Base-by-base conservation (phyloP, 805 yeast species). In the Yarrowia sp. region DNA sequence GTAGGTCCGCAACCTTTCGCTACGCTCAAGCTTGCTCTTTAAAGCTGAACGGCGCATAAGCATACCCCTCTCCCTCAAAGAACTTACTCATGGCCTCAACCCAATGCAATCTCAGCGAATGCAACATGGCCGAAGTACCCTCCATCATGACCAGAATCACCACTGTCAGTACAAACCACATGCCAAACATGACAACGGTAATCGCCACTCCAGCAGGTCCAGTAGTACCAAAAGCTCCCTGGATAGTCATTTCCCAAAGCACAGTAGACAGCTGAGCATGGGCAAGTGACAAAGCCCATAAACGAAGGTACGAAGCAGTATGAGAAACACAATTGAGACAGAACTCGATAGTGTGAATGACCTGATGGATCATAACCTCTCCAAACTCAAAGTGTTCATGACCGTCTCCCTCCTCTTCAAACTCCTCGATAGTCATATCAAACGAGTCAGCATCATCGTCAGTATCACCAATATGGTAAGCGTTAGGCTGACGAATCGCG, bases 21-120 rank as follows among this genome's bases (percentile, higher is more conserved):
- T n/a, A n/a, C n/a, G 28, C 28, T 22, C 28, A 45, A n/a, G 17
- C n/a, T 36, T 44, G 18, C 7, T 47, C 53, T 28, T 58, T 35
- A 33, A 58, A 91, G 2, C 86, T 82, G 74, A 91, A 93, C 14
- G 99, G 98, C 68, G 84, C 85, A 74, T 90, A 95, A 7, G 92
- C 86, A 69, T 86, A 81, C 66, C 99, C 99, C 74, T 93, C 99
- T 74, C 99, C 99, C 74, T 89, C 96, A 72, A 95, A 95, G 75
- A 89, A 96, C 79, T 95, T 95, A 66, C 97, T 90, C 99, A 95
- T 95, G 15, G 98, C 89, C 79, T 95, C 99, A 65, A 95, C 99
- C 99, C 99, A 95, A 76, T 95, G 99, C 74, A 95, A 82, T 79
- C 99, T 89, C 73, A 95, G 83, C 18, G 98, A 88, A 78, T 95